Percentiles rank a stretch among this genome's conserved stretches.
phyloP scores from a whole-genome alignment of 2,329 filamentous ascomycete species.

The Talaromyces sp. region DNA sequence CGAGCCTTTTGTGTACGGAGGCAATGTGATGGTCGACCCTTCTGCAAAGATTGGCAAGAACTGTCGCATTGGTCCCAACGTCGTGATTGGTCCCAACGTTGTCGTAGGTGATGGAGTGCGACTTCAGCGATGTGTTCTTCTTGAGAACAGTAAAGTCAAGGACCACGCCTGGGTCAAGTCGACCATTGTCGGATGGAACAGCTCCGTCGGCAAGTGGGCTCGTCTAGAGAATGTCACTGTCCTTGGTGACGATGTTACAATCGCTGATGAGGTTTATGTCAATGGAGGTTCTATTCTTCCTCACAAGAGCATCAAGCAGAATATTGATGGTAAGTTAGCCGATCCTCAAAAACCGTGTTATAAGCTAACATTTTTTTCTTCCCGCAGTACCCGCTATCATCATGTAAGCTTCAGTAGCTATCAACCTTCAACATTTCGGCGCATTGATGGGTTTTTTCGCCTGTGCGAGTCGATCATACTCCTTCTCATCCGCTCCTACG shows the following conservation, averaged over 20 bases:
- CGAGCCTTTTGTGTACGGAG: conserved; percentile 82
- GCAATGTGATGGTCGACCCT: conserved; percentile 93
- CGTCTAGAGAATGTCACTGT: conserved; percentile 98
- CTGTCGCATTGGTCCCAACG: conserved; percentile 96
- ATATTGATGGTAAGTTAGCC: conserved; percentile 69
- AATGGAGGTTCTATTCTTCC: conserved; percentile 94
- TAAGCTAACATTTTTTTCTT: conserved; percentile 13
- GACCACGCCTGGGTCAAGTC: conserved; percentile 99
- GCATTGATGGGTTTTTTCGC: conserved; percentile 9
- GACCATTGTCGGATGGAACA: conserved; percentile 98
- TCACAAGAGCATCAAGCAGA: conserved; percentile 98
- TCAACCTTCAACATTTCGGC: conserved; percentile 12
- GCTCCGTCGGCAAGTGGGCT: conserved; percentile 90
- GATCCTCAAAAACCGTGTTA: not conserved
- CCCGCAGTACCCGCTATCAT: conserved; percentile 49
- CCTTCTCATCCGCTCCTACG: conserved; percentile 5
- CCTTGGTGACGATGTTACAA: conserved; percentile 93
- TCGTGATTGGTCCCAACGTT: conserved; percentile 90
- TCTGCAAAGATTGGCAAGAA: conserved; percentile 96
- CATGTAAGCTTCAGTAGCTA: conserved; percentile 38
- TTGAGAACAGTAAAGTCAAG: conserved; percentile 90
- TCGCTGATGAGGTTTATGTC: conserved; percentile 97
- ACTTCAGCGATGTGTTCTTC: conserved; percentile 86
- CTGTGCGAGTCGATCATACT: not conserved
- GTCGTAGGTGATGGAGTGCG: conserved; percentile 91